Base-by-base conservation (phyloP, 805 yeast genomes). In the Candida rishiriensis region DNA sequence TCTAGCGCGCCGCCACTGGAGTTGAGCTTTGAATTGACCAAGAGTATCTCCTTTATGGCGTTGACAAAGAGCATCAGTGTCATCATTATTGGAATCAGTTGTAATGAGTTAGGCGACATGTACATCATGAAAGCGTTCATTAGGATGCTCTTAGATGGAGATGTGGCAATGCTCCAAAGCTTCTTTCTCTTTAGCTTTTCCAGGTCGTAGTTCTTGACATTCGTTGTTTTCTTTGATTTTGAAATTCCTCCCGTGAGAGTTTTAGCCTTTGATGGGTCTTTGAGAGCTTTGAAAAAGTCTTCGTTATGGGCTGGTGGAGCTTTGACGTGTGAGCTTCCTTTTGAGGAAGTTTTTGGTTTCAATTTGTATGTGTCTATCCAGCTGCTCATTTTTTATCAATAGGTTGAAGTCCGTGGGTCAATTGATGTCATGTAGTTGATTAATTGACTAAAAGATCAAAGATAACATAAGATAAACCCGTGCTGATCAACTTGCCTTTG, bases 91-190 rank as follows among this genome's bases (percentile, higher is more conserved):
- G 97, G 93, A 50, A 91, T 88, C 52, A 91, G 74, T 56, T 93
- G 98, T 26, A 93, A 68, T 3, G 95, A 78, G 56, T 85, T 84
- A 29, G 98, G 98, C 0, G 96, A 81, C 88, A 91, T 87, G 63
- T 88, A 93, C 48, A 88, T 81, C 96, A 91, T 88, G 39, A 88
- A 69, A 40, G 86, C 63, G 57, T 88, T 93, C 95, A 88, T 85
- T 8, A 97, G 96, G n/a, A 93, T 75, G 28, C 50, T 59, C 60
- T 89, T 91, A 2, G 88, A 86, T 0, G 97, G 97, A 1, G 81
- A 79, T 13, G 77, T 64, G 2, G 97, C 95, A 33, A 86, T 59
- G 46, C 86, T 93, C 96, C 97, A 88, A 0, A 95, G 90, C 56
- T 85, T 85, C 56, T 82, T 76, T 17, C 68, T 60, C 53, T 71